These are phyloP conservation scores for Penicillium antarcticum DNA, from an alignment of 495 filamentous ascomycete species.

Conservation along the genomic window DNA sequence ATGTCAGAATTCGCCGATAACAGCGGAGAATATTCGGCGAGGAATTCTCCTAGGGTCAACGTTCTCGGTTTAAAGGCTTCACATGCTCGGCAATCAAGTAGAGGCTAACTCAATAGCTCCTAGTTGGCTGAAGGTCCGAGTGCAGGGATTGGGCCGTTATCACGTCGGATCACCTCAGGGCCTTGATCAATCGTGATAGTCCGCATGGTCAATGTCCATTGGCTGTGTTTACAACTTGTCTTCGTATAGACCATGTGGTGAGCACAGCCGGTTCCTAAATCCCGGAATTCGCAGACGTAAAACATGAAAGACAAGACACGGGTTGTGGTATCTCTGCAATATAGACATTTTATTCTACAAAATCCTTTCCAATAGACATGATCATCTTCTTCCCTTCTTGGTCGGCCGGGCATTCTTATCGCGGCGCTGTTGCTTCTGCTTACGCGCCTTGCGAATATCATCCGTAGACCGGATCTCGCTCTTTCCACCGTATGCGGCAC, in stretches of 20 bases:
- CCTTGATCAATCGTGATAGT: constrained; percentile 3
- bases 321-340: constrained; percentile 10
- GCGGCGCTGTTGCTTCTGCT: constrained; percentile 66
- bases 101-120: too few species aligned
- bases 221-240: background rate
- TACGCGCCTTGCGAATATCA: constrained; percentile 79
- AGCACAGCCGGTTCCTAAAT: background rate
- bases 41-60: constrained; percentile 7
- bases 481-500: constrained; percentile 64
- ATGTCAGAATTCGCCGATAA: background rate
- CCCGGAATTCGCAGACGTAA: background rate
- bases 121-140: background rate
- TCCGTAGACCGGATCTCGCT: constrained; percentile 77
- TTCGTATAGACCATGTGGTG: constrained; percentile 5
- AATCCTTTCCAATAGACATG: constrained; percentile 4
- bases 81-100: background rate
- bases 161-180: background rate
- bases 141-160: constrained; percentile 2
- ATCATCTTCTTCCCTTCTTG: constrained; percentile 48
- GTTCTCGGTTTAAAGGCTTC: background rate
- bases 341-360: constrained; percentile 7
- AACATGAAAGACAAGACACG: background rate
- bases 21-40: constrained; percentile 22
- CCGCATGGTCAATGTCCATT: background rate
- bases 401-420: constrained; percentile 90